Conservation (phyloP, 116 monocot species). For the Iris pallida region DNA sequence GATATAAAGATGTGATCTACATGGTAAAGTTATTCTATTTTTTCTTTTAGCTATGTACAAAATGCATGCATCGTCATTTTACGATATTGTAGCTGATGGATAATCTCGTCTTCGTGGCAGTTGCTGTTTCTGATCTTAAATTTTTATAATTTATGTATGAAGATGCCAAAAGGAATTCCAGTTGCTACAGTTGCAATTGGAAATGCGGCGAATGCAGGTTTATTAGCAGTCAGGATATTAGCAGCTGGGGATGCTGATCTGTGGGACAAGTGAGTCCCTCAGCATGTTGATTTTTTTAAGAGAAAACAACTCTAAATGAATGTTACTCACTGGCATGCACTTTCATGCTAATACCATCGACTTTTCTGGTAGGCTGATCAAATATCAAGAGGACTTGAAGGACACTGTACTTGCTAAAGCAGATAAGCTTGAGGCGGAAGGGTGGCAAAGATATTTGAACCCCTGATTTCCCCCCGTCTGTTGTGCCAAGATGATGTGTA, state of each 20-base stretch:
- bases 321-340: background rate
- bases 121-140: background rate
- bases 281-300: background rate
- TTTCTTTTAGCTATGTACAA: no score
- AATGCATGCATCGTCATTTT: no score
- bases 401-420: constrained; percentile 59
- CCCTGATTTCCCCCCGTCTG: constrained; percentile 8
- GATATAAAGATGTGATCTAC: no score
- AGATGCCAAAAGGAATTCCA: constrained; percentile 90
- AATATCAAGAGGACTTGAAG: constrained; percentile 71
- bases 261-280: constrained; percentile 38
- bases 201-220: constrained; percentile 79
- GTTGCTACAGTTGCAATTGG: constrained; percentile 81
- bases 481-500: background rate
- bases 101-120: no score
- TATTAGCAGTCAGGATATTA: constrained; percentile 59
- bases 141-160: background rate
- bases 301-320: background rate
- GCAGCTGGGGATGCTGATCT: constrained; percentile 47
- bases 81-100: no score
- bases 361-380: constrained; percentile 31
- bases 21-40: no score
- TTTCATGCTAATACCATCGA: background rate
- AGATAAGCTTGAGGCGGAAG: constrained; percentile 57
- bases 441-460: constrained; percentile 64